phyloP scores from a whole-genome alignment of 805 yeast genomes.

The Pichia rugopelliculosa region DNA sequence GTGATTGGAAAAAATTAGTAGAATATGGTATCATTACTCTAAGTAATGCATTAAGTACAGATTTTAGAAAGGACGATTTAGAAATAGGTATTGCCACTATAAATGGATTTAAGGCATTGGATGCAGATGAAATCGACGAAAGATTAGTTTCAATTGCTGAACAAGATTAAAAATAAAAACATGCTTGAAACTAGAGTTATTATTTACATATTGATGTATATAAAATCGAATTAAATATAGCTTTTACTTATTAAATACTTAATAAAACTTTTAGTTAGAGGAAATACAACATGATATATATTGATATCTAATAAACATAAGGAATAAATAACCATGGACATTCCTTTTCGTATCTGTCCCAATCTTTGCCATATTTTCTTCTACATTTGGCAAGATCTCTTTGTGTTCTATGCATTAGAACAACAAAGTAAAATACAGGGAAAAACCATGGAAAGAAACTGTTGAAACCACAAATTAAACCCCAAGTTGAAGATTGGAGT shows the following conservation, averaged over 20 bases:
- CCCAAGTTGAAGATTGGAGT: conserved; percentile 86
- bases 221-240: not conserved
- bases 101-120: conserved; percentile 62
- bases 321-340: conserved; percentile 95
- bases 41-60: conserved; percentile 83
- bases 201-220: not conserved
- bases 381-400: conserved; percentile 85
- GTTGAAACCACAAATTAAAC: conserved; percentile 76
- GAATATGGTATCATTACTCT: conserved; percentile 84
- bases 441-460: conserved; percentile 95
- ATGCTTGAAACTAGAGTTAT: not conserved
- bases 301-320: conserved; percentile 54
- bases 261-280: not conserved
- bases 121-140: conserved; percentile 88
- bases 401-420: conserved; percentile 77
- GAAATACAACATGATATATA: not conserved
- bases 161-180: conserved; percentile 57
- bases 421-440: conserved; percentile 84
- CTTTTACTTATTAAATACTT: not conserved
- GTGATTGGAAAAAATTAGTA: conserved; percentile 83
- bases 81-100: conserved; percentile 85
- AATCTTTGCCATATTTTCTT: conserved; percentile 87
- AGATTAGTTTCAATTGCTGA: conserved; percentile 92
- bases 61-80: conserved; percentile 86
- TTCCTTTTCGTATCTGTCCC: conserved; percentile 76